Percentiles rank a stretch among this genome's conserved stretches.
Evolutionary conservation across 345 rosid genomes (phyloP).

Genomic region (Iberis pinnata): DNA sequence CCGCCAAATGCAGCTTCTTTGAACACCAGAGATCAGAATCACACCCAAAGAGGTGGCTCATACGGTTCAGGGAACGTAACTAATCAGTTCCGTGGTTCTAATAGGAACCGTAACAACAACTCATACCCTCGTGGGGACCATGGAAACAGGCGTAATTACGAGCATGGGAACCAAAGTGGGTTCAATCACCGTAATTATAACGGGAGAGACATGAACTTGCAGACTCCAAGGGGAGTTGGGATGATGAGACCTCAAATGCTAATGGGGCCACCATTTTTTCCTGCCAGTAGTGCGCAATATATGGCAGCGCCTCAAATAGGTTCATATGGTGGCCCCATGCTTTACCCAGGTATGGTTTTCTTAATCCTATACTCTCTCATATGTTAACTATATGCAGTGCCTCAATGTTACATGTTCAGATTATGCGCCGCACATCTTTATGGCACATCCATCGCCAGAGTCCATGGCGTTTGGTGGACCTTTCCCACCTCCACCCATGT

Average conservation of each 20-base stretch:
- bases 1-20: too few relatives aligned
- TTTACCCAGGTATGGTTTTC: slow-evolving; percentile 16
- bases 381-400: neutral
- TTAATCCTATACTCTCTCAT: slow-evolving; percentile 7
- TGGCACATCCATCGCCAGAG: slow-evolving; percentile 22
- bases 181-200: slow-evolving; percentile 7
- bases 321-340: slow-evolving; percentile 30
- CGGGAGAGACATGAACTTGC: slow-evolving; percentile 25
- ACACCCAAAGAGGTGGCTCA: slow-evolving; percentile 40
- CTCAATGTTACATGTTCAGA: slow-evolving; percentile 13
- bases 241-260: slow-evolving; percentile 24
- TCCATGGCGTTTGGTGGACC: slow-evolving; percentile 23
- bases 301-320: slow-evolving; percentile 23
- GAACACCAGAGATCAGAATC: slow-evolving; percentile 40
- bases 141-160: slow-evolving; percentile 20
- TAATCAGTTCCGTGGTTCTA: slow-evolving; percentile 44
- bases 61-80: slow-evolving; percentile 41
- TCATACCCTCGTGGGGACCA: slow-evolving; percentile 23
- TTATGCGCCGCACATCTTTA: slow-evolving; percentile 7
- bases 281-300: slow-evolving; percentile 16
- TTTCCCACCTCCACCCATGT: slow-evolving; percentile 14
- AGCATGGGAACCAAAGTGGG: slow-evolving; percentile 12
- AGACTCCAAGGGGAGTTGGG: slow-evolving; percentile 18
- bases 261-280: slow-evolving; percentile 30
- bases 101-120: slow-evolving; percentile 43